Base-by-base conservation (phyloP, 2,329 filamentous ascomycete species). In the Pseudogymnoascus sp. region DNA sequence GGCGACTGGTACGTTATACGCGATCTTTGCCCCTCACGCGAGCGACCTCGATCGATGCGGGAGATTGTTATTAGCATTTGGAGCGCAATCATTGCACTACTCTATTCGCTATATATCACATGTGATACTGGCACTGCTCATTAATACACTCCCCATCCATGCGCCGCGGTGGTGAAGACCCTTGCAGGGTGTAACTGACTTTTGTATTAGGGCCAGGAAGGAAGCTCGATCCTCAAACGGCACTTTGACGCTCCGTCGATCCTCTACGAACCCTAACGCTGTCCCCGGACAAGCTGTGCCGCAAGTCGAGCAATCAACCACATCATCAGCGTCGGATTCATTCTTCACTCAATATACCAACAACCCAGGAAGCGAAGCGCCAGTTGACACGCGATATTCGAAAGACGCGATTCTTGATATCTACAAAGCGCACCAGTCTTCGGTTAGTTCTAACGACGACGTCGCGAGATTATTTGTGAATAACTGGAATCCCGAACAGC, bases 401-500 rank as follows among this genome's bases (percentile, higher is more conserved):
- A 72, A 73, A 53, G 74, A 76, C 36, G 85, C 96, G 67, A 79
- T 97, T 66, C 79, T 96, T 64, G 84, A 87, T 63, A 83, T 96
- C 68, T 93, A 85, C 75, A 85, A 83, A 69, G 75, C 76, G 64
- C 82, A 86, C 70, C 77, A 78, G 66, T 79, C 83, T 21, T 65
- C 68, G 11, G 69, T 78, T 79, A 44, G 79, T 81, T 53, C 76
- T 66, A 81, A 81, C 61, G 82, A 85, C 65, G 84, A 87, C 67
- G 78, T 91, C 40, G 82, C 87, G 53, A 80, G 81, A 65, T 81
- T 96, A 63, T 93, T 89, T 72, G 83, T 89, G 69, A 81, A 86
- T 63, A 86, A 86, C 65, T 97, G 92, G 92, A 88, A 91, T 73
- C 90, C 92, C 28, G 84, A 86, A 64, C 83, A 86, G 60, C 78